phyloP scores from a whole-genome alignment of 1,284 basidiomycete species.

The Trichosporon coremiiforme region DNA sequence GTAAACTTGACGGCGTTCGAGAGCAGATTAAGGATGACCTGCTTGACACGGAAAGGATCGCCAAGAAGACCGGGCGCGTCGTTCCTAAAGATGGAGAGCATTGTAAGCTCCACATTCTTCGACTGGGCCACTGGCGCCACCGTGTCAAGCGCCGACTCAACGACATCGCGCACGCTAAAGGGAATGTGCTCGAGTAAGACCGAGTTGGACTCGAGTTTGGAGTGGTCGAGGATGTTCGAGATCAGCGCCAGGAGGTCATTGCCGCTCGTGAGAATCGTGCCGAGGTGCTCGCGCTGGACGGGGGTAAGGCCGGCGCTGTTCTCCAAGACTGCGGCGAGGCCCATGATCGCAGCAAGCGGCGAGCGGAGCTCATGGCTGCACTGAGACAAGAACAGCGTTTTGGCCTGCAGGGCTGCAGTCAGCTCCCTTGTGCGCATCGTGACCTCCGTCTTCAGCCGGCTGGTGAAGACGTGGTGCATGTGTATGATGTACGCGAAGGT shows the following conservation, averaged over 20 bases:
- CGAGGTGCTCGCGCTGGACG: constrained; percentile 57
- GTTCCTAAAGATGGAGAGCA: constrained; percentile 40
- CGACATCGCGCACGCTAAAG: constrained; percentile 54
- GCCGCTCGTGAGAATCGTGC: constrained; percentile 57
- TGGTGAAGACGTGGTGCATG: constrained; percentile 40
- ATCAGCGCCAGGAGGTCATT: constrained; percentile 58
- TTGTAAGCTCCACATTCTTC: constrained; percentile 49
- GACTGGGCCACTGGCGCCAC: constrained; percentile 47
- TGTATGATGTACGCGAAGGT: constrained; percentile 46
- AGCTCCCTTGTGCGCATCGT: constrained; percentile 43
- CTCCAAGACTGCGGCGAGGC: constrained; percentile 54
- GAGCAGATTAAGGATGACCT: constrained; percentile 48
- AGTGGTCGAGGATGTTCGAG: constrained; percentile 58
- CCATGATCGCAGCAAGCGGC: constrained; percentile 54
- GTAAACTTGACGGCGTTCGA: constrained; percentile 55
- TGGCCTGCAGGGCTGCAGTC: constrained; percentile 41
- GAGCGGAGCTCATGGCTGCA: constrained; percentile 59
- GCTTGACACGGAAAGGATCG: constrained; percentile 52
- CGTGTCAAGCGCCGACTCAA: constrained; percentile 51
- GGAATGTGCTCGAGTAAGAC: constrained; percentile 56
- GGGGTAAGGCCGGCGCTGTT: constrained; percentile 49
- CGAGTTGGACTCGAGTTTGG: constrained; percentile 56
- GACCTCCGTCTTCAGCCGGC: constrained; percentile 40
- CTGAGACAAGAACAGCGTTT: constrained; percentile 47
- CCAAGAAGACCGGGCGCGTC: constrained; percentile 47